Base-by-base conservation (phyloP, 306 rosid species). In the Calophaca sinica region DNA sequence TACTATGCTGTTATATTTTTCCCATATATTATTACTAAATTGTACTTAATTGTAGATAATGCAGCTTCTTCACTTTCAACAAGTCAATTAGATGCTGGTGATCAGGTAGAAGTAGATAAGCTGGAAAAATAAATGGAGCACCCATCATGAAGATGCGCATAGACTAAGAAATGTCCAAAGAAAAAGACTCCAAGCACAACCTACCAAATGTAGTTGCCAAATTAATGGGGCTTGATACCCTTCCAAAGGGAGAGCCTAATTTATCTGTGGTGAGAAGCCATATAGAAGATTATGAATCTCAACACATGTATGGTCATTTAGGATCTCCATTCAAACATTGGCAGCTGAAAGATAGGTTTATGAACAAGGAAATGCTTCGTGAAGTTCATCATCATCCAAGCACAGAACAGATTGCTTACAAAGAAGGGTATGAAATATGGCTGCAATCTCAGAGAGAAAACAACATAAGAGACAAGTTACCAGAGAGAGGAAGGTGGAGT, bases 181-280 rank as follows among this genome's bases (percentile, higher is more conserved):
- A 86, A 64, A 68, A 81, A 36, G 85, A 80, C 62, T 85, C 84
- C 60, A 96, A 75, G 79, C 91, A 75, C 76, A 81, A 79, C 33
- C 85, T 91, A 36, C 86, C 98, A 55, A 96, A 92, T 73, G 86
- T 90, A 61, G 97, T 96, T 76, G 99, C 99, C 71, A 90, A 89
- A 83, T 83, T 92, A 81, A 96, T 92, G 99, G 99, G 98, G 74
- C 93, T 96, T 76, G 99, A 96, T 50, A 46, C 87, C 79, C 79
- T 90, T 52, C 93, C 96, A 48, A 68, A 50, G 6, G 80, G 82
- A 77, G 87, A 85, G 71, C 68, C 86, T 50, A 84, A 80, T 82
- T 72, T 87, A 71, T 79, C 91, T 62, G 58, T 76, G 45, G 85
- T 79, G 42, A 87, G 80, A 82, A 82, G 67, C 67, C 84, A 54